These are phyloP conservation scores for Phaeotremella skinneri DNA, from an alignment of 768 basidiomycete genomes.

Conservation along the genomic window DNA sequence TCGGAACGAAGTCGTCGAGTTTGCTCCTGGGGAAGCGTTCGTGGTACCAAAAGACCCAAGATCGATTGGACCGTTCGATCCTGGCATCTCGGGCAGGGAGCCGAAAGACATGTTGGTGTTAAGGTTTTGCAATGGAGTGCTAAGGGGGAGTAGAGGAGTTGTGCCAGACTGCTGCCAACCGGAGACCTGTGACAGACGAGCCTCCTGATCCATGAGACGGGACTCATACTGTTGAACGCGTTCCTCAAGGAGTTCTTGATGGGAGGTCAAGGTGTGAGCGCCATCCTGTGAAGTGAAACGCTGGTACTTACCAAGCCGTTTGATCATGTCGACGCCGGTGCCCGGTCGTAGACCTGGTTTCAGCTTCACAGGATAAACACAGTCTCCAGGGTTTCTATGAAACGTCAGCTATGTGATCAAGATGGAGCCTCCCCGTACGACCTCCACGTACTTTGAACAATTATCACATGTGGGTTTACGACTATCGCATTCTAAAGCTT, in stretches of 20 bases:
- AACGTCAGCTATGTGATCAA: constrained; percentile 18
- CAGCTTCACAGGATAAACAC: constrained; percentile 42
- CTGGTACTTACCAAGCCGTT: constrained; percentile 36
- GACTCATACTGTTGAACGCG: constrained; percentile 31
- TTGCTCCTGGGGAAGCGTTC: constrained; percentile 19
- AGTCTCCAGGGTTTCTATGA: constrained; percentile 39
- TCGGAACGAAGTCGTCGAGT: constrained; percentile 35
- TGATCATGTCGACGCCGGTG: constrained; percentile 44
- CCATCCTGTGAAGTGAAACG: neutral
- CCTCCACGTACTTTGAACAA: constrained; percentile 24
- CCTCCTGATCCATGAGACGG: constrained; percentile 37
- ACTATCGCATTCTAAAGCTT: constrained; percentile 34
- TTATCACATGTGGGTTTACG: constrained; percentile 30
- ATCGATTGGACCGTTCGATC: constrained; percentile 10
- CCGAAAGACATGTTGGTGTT: constrained; percentile 7
- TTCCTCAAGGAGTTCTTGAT: constrained; percentile 38
- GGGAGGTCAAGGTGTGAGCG: neutral
- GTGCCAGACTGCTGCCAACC: constrained; percentile 2
- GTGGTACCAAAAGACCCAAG: constrained; percentile 16
- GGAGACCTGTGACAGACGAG: constrained; percentile 19
- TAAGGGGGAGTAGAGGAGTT: constrained; percentile 13
- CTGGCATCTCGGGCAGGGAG: neutral
- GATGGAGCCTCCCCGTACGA: neutral
- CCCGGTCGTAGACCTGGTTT: constrained; percentile 49
- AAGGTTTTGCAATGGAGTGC: constrained; percentile 11